These are phyloP conservation scores for Aspergillus saccharolyticus DNA, from an alignment of 495 filamentous ascomycete genomes.

Conservation along the genomic window DNA sequence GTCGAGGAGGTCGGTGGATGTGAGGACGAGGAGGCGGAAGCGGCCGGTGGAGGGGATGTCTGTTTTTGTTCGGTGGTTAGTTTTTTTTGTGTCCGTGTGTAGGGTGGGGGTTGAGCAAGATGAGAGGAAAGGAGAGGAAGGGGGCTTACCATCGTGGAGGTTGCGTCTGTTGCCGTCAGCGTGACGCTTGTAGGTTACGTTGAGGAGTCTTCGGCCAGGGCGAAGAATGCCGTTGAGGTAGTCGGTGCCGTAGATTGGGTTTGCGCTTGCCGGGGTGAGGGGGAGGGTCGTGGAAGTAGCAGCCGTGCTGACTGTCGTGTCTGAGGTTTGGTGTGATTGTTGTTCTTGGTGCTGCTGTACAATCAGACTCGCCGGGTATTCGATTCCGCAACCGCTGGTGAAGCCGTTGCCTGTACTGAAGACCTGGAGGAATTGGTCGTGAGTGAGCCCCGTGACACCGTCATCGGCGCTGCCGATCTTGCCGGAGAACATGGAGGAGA, in stretches of 20 bases:
- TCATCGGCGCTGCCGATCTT: slow-evolving; percentile 37
- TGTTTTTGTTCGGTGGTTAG: slow-evolving; percentile 2
- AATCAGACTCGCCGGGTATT: slow-evolving; percentile 40
- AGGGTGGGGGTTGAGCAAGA: background rate
- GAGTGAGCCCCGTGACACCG: slow-evolving; percentile 35
- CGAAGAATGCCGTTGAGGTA: slow-evolving; percentile 40
- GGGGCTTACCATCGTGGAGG: slow-evolving; percentile 42
- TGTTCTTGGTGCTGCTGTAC: slow-evolving; percentile 22
- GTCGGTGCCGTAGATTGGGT: slow-evolving; percentile 36
- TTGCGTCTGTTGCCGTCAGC: slow-evolving; percentile 43
- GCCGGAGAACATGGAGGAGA: slow-evolving; percentile 48
- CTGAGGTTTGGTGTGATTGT: background rate
- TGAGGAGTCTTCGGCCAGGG: slow-evolving; percentile 28
- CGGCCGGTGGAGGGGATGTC: slow-evolving; percentile 42
- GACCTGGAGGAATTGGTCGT: slow-evolving; percentile 48
- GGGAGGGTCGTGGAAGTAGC: background rate
- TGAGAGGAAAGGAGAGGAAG: background rate
- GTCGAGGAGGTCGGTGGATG: slow-evolving; percentile 32
- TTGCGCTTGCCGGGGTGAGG: too few relatives aligned
- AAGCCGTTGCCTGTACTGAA: slow-evolving; percentile 45
- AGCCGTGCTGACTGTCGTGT: background rate
- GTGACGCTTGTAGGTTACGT: slow-evolving; percentile 37
- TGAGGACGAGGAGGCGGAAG: slow-evolving; percentile 43
- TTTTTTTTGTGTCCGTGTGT: background rate
- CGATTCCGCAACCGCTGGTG: slow-evolving; percentile 43